Base-by-base conservation (phyloP, 176 grass and related monocot species). In the Bothriochloa decipiens region DNA sequence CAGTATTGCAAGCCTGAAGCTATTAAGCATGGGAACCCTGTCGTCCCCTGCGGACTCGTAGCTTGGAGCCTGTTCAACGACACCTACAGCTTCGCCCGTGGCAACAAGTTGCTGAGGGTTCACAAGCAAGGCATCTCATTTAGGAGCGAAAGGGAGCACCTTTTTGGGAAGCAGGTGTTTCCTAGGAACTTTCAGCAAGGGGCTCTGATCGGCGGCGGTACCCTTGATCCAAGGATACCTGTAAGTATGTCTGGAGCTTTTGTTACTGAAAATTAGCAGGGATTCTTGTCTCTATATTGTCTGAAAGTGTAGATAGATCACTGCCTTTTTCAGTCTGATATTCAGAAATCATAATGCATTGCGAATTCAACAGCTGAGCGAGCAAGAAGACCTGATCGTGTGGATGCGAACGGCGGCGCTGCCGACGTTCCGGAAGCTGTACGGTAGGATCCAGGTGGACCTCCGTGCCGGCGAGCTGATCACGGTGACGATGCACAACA, bases 41-140 rank as follows among this genome's bases (percentile, higher is more conserved):
- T 95, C 4, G 82, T 95, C 40, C 93, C 93, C 25, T 95, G 93
- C 9, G 93, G 93, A 0, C 87, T 95, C 20, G 37, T 90, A 39
- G 93, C 93, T 9, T 95, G 90, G 93, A 95, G 93, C 84, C 84
- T 95, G 57, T 95, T 95, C 75, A 95, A 95, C 72, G 93, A 95
- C 68, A 95, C 93, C 8, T 95, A 92, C 66, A 88, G 42, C 75
- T 90, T 95, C 28, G 7, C 82, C 35, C 69, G 57, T 66, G 72
- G 65, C 37, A 72, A 86, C n/a, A 33, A 69, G 65, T 18, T 20
- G 15, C 58, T 95, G 35, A 86, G 20, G 4, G 93, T 95, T 62
- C 83, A 84, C 75, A 95, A 86, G 83, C 71, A 71, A 42, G 87
- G 79, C 1, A 95, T 95, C 80, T 92, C 85, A 1, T 95, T 88